These are phyloP conservation scores for Carpinus viminea DNA, from an alignment of 306 rosid species.

Conservation along the genomic window DNA sequence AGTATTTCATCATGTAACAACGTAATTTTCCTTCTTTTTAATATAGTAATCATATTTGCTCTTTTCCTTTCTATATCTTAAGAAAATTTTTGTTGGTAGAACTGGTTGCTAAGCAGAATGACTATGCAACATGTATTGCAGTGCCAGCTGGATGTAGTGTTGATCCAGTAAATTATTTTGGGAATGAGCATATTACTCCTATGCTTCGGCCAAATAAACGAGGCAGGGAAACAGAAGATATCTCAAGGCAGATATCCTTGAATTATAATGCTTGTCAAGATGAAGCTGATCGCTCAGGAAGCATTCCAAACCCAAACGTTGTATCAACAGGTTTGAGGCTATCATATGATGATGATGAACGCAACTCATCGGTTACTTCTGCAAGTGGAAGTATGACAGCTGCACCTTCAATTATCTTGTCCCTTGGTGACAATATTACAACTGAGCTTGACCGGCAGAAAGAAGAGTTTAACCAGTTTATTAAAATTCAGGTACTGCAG, in stretches of 20 bases:
- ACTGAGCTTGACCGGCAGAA: slow-evolving; percentile 82
- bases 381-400: slow-evolving; percentile 84
- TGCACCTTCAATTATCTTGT: slow-evolving; percentile 60
- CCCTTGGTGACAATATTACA: slow-evolving; percentile 69
- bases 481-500: slow-evolving; percentile 69
- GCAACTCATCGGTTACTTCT: slow-evolving; percentile 84
- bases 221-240: slow-evolving; percentile 64
- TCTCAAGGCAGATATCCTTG: slow-evolving; percentile 72
- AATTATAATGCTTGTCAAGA: slow-evolving; percentile 69
- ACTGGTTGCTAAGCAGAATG: slow-evolving; percentile 24
- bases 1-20: background rate
- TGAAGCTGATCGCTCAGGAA: slow-evolving; percentile 64
- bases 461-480: slow-evolving; percentile 74
- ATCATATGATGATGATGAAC: slow-evolving; percentile 91
- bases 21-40: slow-evolving; percentile 5
- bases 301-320: slow-evolving; percentile 72
- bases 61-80: background rate
- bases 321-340: slow-evolving; percentile 91
- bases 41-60: background rate
- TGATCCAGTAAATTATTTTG: slow-evolving; percentile 76
- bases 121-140: slow-evolving; percentile 38
- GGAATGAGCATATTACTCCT: slow-evolving; percentile 65
- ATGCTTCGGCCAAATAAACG: slow-evolving; percentile 65
- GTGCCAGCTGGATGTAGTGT: slow-evolving; percentile 73
- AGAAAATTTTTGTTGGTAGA: slow-evolving; percentile 11